These are phyloP conservation scores for Leishmania guyanensis DNA, from an alignment of 208 protist genomes.

Conservation along the genomic window DNA sequence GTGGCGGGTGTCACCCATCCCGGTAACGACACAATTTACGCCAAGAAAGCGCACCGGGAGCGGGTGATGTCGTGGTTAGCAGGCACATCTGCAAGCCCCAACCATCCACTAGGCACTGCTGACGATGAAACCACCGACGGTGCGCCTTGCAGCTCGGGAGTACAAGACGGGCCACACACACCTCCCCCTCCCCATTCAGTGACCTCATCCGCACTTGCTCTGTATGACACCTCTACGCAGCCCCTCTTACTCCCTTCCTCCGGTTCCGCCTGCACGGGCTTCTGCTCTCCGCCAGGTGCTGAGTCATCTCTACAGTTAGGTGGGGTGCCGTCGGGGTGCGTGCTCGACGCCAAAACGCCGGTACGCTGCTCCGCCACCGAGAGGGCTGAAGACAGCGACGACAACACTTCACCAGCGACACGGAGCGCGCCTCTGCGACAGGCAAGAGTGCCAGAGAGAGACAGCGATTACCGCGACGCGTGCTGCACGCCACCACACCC, in stretches of 20 bases:
- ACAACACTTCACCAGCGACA: background rate
- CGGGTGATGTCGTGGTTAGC: background rate
- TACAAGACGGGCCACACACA: background rate
- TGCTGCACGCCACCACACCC: background rate
- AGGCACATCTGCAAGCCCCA: background rate
- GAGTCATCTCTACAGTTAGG: background rate
- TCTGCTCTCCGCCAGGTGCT: background rate
- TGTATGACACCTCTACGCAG: background rate
- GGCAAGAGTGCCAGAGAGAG: background rate
- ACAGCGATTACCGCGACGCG: background rate
- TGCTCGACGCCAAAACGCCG: background rate
- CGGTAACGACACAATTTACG: background rate
- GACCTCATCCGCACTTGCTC: background rate
- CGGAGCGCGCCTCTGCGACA: background rate
- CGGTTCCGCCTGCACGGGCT: background rate
- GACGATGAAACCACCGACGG: background rate
- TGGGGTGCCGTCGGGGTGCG: background rate
- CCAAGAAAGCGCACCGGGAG: background rate
- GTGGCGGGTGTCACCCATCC: background rate
- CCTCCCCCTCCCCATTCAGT: background rate
- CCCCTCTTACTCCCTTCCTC: background rate
- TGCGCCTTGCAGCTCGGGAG: background rate
- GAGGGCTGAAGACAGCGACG: background rate
- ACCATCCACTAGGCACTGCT: background rate
- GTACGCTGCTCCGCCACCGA: background rate